Evolutionary conservation across 371 early-diverging fungal genomes (phyloP).

Genomic region (Phascolomyces articulosus): DNA sequence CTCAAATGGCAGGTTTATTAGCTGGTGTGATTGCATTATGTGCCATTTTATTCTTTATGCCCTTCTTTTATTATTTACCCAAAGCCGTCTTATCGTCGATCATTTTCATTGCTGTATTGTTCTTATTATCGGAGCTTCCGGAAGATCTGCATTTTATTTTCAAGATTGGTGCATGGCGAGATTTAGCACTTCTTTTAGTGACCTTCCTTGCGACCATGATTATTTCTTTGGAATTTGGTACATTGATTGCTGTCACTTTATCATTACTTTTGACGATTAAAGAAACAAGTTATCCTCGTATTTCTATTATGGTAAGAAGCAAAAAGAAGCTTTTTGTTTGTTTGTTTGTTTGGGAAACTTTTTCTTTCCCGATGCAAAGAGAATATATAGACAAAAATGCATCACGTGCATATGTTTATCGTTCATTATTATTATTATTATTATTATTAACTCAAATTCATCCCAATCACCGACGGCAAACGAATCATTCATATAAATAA

Average conservation of each 20-base stretch:
- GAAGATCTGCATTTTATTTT: conserved; percentile 85
- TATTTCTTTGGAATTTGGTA: conserved; percentile 90
- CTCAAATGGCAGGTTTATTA: conserved; percentile 85
- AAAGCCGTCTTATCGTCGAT: conserved; percentile 84
- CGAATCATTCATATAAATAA: too few relatives aligned
- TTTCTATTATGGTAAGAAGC: conserved; percentile 70
- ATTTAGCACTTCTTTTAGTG: conserved; percentile 75
- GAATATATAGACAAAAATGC: too few relatives aligned
- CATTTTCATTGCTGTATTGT: conserved; percentile 85
- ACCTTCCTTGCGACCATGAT: conserved; percentile 85
- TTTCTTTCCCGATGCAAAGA: too few relatives aligned
- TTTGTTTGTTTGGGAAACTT: too few relatives aligned
- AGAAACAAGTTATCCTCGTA: conserved; percentile 84
- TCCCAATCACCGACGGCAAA: too few relatives aligned
- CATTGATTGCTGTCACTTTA: conserved; percentile 82
- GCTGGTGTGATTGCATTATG: conserved; percentile 73
- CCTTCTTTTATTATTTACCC: conserved; percentile 86
- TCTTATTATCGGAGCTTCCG: conserved; percentile 80
- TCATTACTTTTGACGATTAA: conserved; percentile 88
- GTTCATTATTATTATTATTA: too few relatives aligned
- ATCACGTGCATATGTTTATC: too few relatives aligned
- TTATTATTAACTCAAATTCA: too few relatives aligned
- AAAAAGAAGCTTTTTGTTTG: background rate
- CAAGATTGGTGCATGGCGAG: conserved; percentile 85
- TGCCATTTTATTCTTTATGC: conserved; percentile 77